Base-by-base conservation (phyloP, 2,329 filamentous ascomycete species). In the Coleophoma cylindrospora region DNA sequence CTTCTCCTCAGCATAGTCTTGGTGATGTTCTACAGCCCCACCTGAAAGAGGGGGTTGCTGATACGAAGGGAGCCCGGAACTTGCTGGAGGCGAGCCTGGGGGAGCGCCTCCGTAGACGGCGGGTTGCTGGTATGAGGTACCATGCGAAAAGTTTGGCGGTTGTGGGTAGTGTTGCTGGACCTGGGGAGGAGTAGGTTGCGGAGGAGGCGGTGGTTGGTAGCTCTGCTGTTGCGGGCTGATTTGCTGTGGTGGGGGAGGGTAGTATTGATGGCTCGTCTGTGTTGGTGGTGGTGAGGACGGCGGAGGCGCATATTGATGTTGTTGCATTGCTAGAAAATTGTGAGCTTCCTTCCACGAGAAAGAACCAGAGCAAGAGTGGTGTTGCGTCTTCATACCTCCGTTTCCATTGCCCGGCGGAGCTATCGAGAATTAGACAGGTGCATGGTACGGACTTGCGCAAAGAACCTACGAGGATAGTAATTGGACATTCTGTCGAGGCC, bases 401-500 rank as follows among this genome's bases (percentile, higher is more conserved):
- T 57, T 59, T 17, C 55, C 58, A 49, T 48, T 49, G 32, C 56
- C 57, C 32, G 61, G 62, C 51, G 63, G 61, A 58, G 63, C 63
- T 66, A 38, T 44, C 21, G 17, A 47, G 40, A 49, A 44, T 62
- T 54, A 64, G 55, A 46, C 27, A 27, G 52, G 36, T 27, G n/a
- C 21, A 33, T n/a, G 22, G 41, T 22, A 38, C 41, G 47, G 53
- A 52, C 43, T 48, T 49, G 34, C 33, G n/a, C 36, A 27, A 27
- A 27, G 27, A 32, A 61, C 64, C 56, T 53, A 67, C 64, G 64
- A 60, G 64, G 64, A 58, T 66, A 66, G 43, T 64, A 64, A 33
- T 54, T 53, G 22, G 61, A 63, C 60, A 64, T 64, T 34, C 41
- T 55, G 47, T 49, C 10, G 45, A 38, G 41, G 12, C 17, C 22